Base-by-base conservation (phyloP, 2,329 filamentous ascomycete species). In the Penicillium nordicum region DNA sequence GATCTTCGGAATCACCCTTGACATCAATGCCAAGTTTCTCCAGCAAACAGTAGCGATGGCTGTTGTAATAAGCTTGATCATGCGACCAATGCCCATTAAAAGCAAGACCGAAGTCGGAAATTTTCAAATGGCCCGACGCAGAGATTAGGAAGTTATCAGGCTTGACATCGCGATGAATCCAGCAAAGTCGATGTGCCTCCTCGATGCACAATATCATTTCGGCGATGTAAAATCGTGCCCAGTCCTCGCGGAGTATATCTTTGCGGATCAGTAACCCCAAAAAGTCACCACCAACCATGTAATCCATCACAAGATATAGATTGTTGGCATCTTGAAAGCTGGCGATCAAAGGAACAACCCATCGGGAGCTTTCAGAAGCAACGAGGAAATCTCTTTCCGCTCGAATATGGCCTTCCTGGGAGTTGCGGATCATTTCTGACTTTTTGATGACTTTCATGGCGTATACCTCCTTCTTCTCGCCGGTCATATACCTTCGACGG, bases 401-500 rank as follows among this genome's bases (percentile, higher is more conserved):
- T 36, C 91, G 86, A 21, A 99, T 75, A 75, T 97, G 94, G 0
- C 90, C 93, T 74, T 97, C 93, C 75, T 97, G 94, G 60, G 88
- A 88, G 58, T 91, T 94, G 12, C 87, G 85, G 53, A 97, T 81
- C 92, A 97, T 97, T 54, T 91, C 87, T 0, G 90, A 90, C 71
- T 99, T 99, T 56, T 89, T 86, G 63, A 97, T 97, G 32, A 96
- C 89, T 71, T 97, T 97, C 93, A 97, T 97, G 14, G 94, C 94
- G 71, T 88, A 97, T 0, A 96, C 85, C 55, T 88, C 82, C 49
- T 80, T 82, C 55, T 66, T 74, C 37, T 68, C 63, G 8, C 66
- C 69, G 5, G 62, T 63, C 61, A 72, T 67, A 11, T 65, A 63
- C 36, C 59, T 69, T 53, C 69, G 65, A 37, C 69, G 71, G 63